Base-by-base conservation (phyloP, 2,329 filamentous ascomycete species). In the Metarhizium rileyi region DNA sequence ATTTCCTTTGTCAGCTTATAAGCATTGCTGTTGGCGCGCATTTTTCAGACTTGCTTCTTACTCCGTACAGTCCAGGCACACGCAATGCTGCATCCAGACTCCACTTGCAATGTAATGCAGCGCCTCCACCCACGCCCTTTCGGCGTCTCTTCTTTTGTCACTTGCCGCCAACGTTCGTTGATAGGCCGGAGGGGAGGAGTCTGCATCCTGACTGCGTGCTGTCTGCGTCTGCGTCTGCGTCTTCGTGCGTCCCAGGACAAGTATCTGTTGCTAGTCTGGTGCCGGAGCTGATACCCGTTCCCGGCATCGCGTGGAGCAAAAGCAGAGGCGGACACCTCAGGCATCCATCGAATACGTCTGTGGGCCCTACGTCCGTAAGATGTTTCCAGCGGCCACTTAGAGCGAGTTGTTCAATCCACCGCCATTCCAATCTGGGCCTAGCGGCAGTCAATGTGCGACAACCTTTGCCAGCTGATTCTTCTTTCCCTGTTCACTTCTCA, bases 401-500 rank as follows among this genome's bases (percentile, higher is more conserved):
- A 33, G n/a, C 28, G 26, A 33, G 36, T 27, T 26, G 33, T 4
- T 4, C 14, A n/a, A 5, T 5, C 46, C 50, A 46, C 42, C 27
- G n/a, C n/a, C 14, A 42, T 46, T 16, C 4, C 25, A 2, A 27
- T 3, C 7, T 5, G 3, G 35, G 50, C 1, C 18, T 27, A 46
- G 50, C 42, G 41, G 42, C 46, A 46, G 42, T 46, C 46, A 51
- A 42, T 14, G 22, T 35, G 42, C 27, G 42, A 41, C 33, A 46
- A 7, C 36, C 33, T 28, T 41, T 22, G 36, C n/a, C n/a, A 38
- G 18, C 42, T 22, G 25, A 18, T 14, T 25, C 16, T 12, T 43
- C 20, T 36, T 26, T 12, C 25, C 10, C 14, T 26, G 6, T 18
- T 40, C 27, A 23, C 35, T 36, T 26, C 26, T 27, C 35, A 20